A percentile compares a stretch with the other conserved stretches of the same genome.
Conservation (phyloP, 768 basidiomycete species). For the Suillus subalutaceus region DNA sequence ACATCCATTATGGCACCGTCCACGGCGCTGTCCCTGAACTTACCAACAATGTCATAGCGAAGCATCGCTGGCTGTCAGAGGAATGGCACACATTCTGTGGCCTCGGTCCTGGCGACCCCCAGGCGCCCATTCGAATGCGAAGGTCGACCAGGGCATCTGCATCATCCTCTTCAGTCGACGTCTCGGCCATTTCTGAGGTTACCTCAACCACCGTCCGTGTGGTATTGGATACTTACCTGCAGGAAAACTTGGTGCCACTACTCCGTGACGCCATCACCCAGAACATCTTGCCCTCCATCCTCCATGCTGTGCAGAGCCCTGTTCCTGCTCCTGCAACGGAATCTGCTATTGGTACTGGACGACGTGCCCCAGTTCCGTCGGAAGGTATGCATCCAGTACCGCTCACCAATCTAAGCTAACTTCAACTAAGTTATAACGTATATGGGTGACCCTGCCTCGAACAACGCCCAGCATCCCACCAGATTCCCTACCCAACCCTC, state of each 20-base stretch:
- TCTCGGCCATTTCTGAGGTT: neutral
- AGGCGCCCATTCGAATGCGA: neutral
- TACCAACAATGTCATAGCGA: too few relatives aligned
- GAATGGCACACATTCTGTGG: too few relatives aligned
- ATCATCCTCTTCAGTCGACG: neutral
- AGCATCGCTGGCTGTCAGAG: too few relatives aligned
- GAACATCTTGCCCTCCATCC: neutral
- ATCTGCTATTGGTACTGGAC: neutral
- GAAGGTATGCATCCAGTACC: neutral
- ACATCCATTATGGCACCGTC: too few relatives aligned
- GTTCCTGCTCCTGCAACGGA: neutral
- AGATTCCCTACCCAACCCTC: neutral
- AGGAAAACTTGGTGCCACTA: neutral
- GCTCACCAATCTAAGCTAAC: neutral
- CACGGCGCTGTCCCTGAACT: too few relatives aligned
- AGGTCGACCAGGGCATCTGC: neutral
- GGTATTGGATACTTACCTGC: neutral
- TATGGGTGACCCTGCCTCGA: too few relatives aligned
- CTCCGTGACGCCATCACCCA: neutral
- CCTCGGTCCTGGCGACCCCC: neutral
- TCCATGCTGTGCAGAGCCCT: neutral
- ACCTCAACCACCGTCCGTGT: neutral
- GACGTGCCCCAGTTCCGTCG: neutral
- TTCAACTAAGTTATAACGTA: neutral
- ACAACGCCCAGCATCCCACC: neutral